Conservation (phyloP, 1,284 basidiomycete genomes). For the Marasmius tenuissimus region DNA sequence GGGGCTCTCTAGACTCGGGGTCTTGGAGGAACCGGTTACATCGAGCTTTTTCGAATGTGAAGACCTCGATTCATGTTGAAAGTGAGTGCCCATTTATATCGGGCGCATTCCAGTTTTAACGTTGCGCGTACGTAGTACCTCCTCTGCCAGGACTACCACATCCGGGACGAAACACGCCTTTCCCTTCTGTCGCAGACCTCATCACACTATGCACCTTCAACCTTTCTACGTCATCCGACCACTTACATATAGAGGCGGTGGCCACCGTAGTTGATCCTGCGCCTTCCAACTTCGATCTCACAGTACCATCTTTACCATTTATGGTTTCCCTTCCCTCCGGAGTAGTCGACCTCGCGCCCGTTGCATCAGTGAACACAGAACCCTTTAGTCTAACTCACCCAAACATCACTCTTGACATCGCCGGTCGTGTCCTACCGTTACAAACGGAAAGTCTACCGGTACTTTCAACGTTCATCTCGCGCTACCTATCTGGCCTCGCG, state of each 20-base stretch:
- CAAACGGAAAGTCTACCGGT: conserved; percentile 40
- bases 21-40: conserved; percentile 54
- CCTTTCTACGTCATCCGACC: conserved; percentile 45
- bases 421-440: conserved; percentile 62
- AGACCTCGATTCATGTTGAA: conserved; percentile 44
- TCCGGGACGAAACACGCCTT: conserved; percentile 49
- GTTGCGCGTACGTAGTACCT: conserved; percentile 47
- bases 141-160: conserved; percentile 61
- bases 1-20: conserved; percentile 47
- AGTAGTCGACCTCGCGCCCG: conserved; percentile 32
- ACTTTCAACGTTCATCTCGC: conserved; percentile 60
- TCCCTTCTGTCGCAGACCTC: conserved; percentile 58
- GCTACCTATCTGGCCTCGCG: conserved; percentile 55
- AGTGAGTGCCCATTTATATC: conserved; percentile 38
- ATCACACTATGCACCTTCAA: conserved; percentile 59
- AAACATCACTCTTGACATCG: conserved; percentile 60
- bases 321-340: conserved; percentile 47
- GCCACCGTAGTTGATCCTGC: conserved; percentile 63
- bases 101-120: conserved; percentile 2
- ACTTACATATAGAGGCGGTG: conserved; percentile 47
- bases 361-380: conserved; percentile 53
- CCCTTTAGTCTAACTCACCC: conserved; percentile 64
- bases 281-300: conserved; percentile 46
- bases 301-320: conserved; percentile 60
- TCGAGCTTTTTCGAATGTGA: conserved; percentile 43